phyloP scores from a whole-genome alignment of 2,329 filamentous ascomycete species.

The Colletotrichum navitas region DNA sequence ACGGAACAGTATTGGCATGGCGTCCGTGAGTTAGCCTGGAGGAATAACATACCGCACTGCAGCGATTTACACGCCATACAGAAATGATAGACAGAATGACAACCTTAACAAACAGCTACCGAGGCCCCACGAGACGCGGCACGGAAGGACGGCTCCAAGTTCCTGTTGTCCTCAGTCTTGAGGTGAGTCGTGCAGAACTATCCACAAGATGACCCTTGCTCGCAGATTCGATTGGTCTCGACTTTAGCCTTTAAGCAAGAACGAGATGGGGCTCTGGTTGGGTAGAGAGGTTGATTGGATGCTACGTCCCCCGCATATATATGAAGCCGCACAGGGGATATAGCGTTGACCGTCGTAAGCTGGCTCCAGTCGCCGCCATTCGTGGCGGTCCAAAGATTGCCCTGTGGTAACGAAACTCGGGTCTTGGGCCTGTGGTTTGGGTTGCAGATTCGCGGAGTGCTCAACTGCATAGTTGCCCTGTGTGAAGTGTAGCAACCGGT shows the following conservation, averaged over 20 bases:
- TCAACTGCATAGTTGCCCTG: background rate
- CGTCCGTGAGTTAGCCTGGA: conserved; percentile 41
- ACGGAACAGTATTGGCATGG: conserved; percentile 9
- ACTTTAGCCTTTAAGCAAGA: conserved; percentile 11
- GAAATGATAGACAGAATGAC: conserved; percentile 30
- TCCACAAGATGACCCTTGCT: conserved; percentile 21
- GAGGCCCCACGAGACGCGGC: conserved; percentile 30
- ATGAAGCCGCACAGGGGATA: background rate
- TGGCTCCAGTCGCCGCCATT: background rate
- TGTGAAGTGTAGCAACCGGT: background rate
- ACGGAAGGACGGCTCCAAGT: conserved; percentile 34
- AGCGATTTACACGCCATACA: conserved; percentile 17
- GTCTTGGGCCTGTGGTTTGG: background rate
- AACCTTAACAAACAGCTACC: conserved; percentile 24
- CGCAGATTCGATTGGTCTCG: conserved; percentile 28
- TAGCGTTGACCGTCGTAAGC: background rate
- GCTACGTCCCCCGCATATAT: conserved; percentile 1
- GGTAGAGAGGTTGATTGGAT: background rate
- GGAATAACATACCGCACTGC: conserved; percentile 33
- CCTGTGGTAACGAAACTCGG: background rate
- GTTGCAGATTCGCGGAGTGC: background rate
- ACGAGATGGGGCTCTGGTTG: background rate
- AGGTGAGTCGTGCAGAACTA: conserved; percentile 31
- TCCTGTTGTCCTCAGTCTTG: conserved; percentile 15
- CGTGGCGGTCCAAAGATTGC: background rate